Evolutionary conservation across 352 stramenopile genomes (phyloP).

Genomic region (Thalassiosira allenii): DNA sequence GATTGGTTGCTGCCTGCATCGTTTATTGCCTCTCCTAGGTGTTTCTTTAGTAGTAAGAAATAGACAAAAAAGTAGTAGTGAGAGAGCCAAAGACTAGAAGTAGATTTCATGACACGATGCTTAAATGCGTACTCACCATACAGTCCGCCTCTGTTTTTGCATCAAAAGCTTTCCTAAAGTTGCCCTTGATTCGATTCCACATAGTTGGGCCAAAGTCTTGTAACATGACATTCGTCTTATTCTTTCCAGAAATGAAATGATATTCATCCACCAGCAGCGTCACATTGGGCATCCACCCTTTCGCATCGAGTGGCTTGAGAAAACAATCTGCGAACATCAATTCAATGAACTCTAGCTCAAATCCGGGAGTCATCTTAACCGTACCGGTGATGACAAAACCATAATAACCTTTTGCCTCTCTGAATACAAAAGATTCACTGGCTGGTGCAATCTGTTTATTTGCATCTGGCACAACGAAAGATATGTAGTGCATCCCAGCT

Average conservation of each 20-base stretch:
- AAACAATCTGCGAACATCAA: constrained; percentile 26
- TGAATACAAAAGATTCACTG: constrained; percentile 18
- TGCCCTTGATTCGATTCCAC: neutral
- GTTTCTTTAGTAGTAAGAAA: neutral
- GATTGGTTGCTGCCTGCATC: neutral
- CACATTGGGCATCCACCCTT: constrained; percentile 23
- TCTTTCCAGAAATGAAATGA: constrained; percentile 1
- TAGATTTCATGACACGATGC: neutral
- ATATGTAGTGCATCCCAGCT: constrained; percentile 9
- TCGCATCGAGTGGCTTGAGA: neutral
- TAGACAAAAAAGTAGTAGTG: neutral
- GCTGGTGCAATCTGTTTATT: constrained; percentile 12
- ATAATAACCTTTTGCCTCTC: constrained; percentile 7
- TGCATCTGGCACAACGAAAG: constrained; percentile 3
- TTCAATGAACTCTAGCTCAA: neutral
- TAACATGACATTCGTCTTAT: neutral
- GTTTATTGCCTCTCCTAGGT: neutral
- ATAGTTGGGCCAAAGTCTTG: constrained; percentile 8
- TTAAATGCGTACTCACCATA: constrained; percentile 14
- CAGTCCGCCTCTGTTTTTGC: constrained; percentile 4
- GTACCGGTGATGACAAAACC: neutral
- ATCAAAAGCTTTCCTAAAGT: neutral
- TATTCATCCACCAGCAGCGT: constrained; percentile 21
- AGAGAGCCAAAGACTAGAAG: neutral
- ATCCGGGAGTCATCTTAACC: constrained; percentile 11